These are phyloP conservation scores for Thalassiosira profunda DNA, from an alignment of 108 stramenopile species.

Conservation along the genomic window DNA sequence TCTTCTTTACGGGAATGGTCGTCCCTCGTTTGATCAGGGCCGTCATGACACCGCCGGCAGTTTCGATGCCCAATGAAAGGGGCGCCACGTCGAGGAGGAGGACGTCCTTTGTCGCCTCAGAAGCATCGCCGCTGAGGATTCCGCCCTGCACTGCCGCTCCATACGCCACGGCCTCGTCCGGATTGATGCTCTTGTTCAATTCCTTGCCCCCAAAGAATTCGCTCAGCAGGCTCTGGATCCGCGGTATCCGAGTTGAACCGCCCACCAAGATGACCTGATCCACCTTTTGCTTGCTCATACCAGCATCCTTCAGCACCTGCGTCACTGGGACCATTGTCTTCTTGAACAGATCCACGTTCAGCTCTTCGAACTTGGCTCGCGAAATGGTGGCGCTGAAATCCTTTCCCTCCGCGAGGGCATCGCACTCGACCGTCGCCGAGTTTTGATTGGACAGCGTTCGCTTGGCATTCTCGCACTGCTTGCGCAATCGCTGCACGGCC, in stretches of 20 bases:
- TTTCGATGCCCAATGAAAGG: conserved; percentile 94
- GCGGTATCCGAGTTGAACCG: conserved; percentile 98
- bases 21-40: conserved; percentile 96
- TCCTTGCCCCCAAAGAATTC: conserved; percentile 99
- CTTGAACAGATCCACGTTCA: conserved; percentile 98
- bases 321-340: conserved; percentile 95
- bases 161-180: conserved; percentile 98
- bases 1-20: conserved; percentile 96
- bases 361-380: conserved; percentile 97
- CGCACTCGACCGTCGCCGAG: conserved; percentile 87
- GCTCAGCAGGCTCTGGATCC: conserved; percentile 91
- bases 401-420: conserved; percentile 81
- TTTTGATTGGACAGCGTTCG: conserved; percentile 86
- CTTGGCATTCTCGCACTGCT: conserved; percentile 92
- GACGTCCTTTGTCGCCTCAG: conserved; percentile 93
- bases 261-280: conserved; percentile 98
- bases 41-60: conserved; percentile 96
- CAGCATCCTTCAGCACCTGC: conserved; percentile 95
- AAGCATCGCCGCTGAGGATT: conserved; percentile 82
- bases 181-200: conserved; percentile 95
- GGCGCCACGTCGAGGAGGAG: conserved; percentile 90
- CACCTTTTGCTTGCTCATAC: conserved; percentile 89
- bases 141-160: conserved; percentile 98
- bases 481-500: conserved; percentile 89
- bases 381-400: conserved; percentile 91